phyloP scores from a whole-genome alignment of 768 basidiomycete species.

The Epithele typhae region DNA sequence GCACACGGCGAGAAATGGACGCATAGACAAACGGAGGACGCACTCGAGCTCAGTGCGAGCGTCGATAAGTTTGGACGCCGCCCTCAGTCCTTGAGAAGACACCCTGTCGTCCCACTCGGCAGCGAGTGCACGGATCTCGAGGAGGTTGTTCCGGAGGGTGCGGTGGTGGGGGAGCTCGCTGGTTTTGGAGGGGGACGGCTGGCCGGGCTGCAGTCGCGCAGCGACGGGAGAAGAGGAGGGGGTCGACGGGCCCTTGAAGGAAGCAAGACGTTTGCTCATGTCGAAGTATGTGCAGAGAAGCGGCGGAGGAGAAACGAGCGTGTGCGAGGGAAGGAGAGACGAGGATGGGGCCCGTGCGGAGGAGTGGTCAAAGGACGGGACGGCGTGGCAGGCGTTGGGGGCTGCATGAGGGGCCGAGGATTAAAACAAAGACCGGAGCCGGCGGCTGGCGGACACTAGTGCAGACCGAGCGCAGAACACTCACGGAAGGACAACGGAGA shows the following conservation, averaged over 20 bases:
- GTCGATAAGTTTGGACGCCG: slow-evolving; percentile 69
- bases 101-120: slow-evolving; percentile 85
- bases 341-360: too few species aligned
- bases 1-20: background rate
- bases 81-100: slow-evolving; percentile 71
- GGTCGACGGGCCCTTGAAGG: slow-evolving; percentile 77
- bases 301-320: too few species aligned
- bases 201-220: slow-evolving; percentile 42
- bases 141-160: slow-evolving; percentile 62
- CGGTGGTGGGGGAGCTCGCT: slow-evolving; percentile 79
- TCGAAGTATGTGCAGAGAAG: background rate
- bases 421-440: too few species aligned
- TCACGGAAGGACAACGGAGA: too few species aligned
- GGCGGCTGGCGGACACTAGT: too few species aligned
- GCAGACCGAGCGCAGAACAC: too few species aligned
- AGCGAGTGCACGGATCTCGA: slow-evolving; percentile 58
- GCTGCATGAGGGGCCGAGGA: too few species aligned
- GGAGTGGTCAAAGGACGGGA: too few species aligned
- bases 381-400: too few species aligned
- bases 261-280: slow-evolving; percentile 59
- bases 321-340: background rate
- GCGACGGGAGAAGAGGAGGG: slow-evolving; percentile 63
- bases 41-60: slow-evolving; percentile 84
- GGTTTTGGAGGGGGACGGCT: slow-evolving; percentile 37
- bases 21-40: slow-evolving; percentile 28